Base-by-base conservation (phyloP, 805 yeast genomes). In the Scheffersomyces lignosus region DNA sequence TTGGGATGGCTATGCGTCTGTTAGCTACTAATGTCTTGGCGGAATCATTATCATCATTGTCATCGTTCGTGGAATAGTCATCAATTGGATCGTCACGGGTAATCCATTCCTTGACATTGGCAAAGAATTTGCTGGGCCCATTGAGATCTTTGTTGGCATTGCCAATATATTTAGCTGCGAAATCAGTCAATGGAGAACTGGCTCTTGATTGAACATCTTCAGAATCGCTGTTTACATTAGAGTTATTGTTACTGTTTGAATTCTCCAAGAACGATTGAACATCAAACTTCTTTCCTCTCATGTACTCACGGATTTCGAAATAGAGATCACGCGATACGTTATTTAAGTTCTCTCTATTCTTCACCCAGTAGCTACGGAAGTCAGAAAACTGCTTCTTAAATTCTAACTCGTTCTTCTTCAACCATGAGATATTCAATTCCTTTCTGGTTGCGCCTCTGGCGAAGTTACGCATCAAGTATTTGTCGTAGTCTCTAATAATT, bases 371-470 rank as follows among this genome's bases (percentile, higher is more conserved):
- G 16, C 85, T 77, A 49, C 96, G 74, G 67, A 93, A 91, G 45
- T 88, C 96, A 44, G 70, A 78, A 43, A 93, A 83, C 56, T 90
- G 96, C 51, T 89, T 87, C 61, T 87, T 89, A 65, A 93, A 77
- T 45, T 93, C 99, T 50, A 93, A 73, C 67, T 93, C 99, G 62
- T 93, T 93, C 64, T 93, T 93, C 67, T 93, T 93, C 51, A 93
- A 73, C 99, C 99, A 93, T 20, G 96, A 85, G 15, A 93, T 98
- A 56, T 93, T 93, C 53, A 93, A 77, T 55, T 93, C 99, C 60
- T 93, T 88, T 56, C 99, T 77, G 2, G 97, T 86, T 8, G 96
- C 98, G 32, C 99, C 99, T 48, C 99, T 78, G 12, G 96, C 96
- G 64, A 93, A 91, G 67, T 93, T 93, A 59, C 99, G 80, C 93